These are phyloP conservation scores for Closterium sp. DNA, from an alignment of 139 green algal genomes.

Conservation along the genomic window DNA sequence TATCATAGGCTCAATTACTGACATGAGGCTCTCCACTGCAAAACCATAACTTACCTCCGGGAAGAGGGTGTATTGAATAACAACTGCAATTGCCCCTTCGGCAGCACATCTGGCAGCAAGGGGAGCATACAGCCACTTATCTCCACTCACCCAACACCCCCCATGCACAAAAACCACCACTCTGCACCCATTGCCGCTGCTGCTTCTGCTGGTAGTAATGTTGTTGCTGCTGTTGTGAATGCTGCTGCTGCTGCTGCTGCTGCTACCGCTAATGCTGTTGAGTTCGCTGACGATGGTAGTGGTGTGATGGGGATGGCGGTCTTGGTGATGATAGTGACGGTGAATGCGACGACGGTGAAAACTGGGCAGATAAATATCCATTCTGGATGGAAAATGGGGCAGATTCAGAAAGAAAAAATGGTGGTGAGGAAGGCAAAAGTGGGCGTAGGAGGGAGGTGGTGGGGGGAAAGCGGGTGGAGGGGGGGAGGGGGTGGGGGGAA, in stretches of 20 bases:
- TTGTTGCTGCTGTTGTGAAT: neutral
- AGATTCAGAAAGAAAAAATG: neutral
- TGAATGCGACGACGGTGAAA: neutral
- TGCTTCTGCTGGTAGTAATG: neutral
- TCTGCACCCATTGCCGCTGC: neutral
- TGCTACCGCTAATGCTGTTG: too few species aligned
- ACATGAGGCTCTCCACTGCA: too few species aligned
- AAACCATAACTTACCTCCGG: neutral
- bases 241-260: too few species aligned
- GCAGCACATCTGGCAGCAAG: neutral
- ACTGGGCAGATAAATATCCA: neutral
- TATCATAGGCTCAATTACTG: too few species aligned
- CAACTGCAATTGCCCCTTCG: neutral
- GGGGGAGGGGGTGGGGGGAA: too few species aligned
- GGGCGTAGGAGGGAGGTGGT: too few species aligned
- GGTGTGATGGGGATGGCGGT: too few species aligned
- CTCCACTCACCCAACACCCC: neutral
- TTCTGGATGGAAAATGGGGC: neutral
- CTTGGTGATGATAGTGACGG: too few species aligned
- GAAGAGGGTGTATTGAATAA: neutral
- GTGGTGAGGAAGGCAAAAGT: too few species aligned
- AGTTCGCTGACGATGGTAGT: too few species aligned
- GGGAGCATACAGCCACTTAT: neutral
- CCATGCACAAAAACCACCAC: neutral
- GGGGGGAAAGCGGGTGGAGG: too few species aligned